phyloP scores from a whole-genome alignment of 495 filamentous ascomycete genomes.

The Tuber calosporum region DNA sequence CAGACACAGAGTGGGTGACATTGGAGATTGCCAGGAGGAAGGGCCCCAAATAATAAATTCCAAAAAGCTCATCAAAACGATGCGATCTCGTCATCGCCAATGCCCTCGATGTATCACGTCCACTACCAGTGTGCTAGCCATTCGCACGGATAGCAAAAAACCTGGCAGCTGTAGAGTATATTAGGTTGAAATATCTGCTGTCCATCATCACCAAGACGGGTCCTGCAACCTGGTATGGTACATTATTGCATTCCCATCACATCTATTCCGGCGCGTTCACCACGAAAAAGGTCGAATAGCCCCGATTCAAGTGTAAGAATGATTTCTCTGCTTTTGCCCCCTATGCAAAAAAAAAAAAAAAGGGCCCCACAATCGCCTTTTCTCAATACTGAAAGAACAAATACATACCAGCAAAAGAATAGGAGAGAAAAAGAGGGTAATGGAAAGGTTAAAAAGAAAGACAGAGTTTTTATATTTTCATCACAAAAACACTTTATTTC shows the following conservation, averaged over 20 bases:
- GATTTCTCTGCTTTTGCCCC: not conserved
- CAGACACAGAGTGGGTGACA: not conserved
- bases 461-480: constrained; percentile 26
- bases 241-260: not conserved
- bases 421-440: constrained; percentile 4
- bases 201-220: not conserved
- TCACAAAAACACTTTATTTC: constrained; percentile 33
- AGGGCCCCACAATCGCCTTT: not conserved
- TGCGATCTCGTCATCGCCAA: not conserved
- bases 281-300: not conserved
- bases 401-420: constrained; percentile 15
- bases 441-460: constrained; percentile 3
- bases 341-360: not conserved
- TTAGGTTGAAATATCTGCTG: not conserved
- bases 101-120: not conserved
- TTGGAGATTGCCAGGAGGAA: not conserved
- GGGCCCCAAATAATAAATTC: too few species aligned
- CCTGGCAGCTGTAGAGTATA: not conserved
- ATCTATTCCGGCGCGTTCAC: not conserved
- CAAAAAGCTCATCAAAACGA: too few species aligned
- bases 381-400: constrained; percentile 15
- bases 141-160: not conserved
- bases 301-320: not conserved
- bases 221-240: not conserved
- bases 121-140: not conserved